phyloP scores from a whole-genome alignment of 2,329 filamentous ascomycete species.

The Aspergillus viridinutans region DNA sequence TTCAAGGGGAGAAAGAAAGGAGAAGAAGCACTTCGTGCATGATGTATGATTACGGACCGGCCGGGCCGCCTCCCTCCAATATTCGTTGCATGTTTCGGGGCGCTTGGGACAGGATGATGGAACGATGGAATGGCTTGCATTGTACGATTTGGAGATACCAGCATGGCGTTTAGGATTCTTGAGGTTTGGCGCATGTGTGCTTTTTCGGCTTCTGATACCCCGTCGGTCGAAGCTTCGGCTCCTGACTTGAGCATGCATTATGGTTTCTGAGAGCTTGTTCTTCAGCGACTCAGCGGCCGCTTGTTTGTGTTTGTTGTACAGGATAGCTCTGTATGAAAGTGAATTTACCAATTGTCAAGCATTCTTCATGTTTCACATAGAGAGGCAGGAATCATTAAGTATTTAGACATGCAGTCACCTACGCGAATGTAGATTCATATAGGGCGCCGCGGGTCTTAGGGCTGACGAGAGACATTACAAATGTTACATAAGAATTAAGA shows the following conservation, averaged over 20 bases:
- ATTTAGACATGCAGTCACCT: background rate
- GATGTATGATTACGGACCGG: background rate
- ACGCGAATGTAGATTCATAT: background rate
- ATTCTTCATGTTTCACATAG: background rate
- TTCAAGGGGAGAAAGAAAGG: background rate
- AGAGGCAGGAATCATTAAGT: background rate
- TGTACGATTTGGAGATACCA: background rate
- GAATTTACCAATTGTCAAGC: background rate
- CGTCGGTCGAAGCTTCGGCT: slow-evolving; percentile 19
- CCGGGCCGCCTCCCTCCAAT: background rate
- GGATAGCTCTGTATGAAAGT: background rate
- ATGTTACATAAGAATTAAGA: background rate
- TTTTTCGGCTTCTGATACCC: slow-evolving; percentile 17
- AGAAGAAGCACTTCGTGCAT: background rate
- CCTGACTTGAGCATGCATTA: slow-evolving; percentile 11
- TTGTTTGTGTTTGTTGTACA: background rate
- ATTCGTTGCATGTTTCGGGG: background rate
- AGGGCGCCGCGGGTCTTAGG: background rate
- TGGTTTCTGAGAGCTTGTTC: background rate
- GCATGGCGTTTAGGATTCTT: slow-evolving; percentile 1
- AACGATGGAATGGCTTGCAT: background rate
- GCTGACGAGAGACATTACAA: background rate
- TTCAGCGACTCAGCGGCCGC: background rate
- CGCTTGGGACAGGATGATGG: background rate
- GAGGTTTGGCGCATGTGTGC: slow-evolving; percentile 5